Percentiles rank a stretch among this genome's conserved stretches.
phyloP scores from a whole-genome alignment of 1,284 basidiomycete species.

The Ceratobasidium sp. region DNA sequence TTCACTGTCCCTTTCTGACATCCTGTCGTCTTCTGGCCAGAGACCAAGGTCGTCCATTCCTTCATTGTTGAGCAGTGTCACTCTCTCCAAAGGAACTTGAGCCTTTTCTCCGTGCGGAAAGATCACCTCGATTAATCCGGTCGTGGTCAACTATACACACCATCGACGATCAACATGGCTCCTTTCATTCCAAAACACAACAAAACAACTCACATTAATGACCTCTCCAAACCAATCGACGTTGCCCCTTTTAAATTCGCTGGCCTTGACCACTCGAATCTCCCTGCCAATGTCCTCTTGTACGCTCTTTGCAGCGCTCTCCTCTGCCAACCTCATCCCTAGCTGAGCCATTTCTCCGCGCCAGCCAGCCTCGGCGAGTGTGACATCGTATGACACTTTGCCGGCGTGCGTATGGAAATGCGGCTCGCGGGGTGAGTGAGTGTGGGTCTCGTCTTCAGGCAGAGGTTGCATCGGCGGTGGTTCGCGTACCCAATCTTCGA shows the following conservation, averaged over 20 bases:
- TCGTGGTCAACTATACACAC: constrained; percentile 63
- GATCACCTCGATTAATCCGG: constrained; percentile 71
- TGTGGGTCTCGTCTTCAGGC: not conserved
- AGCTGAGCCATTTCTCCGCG: constrained; percentile 70
- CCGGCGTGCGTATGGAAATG: constrained; percentile 28
- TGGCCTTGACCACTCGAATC: constrained; percentile 46
- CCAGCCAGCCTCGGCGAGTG: constrained; percentile 58
- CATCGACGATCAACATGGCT: not conserved
- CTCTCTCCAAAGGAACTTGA: constrained; percentile 65
- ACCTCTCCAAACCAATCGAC: constrained; percentile 81
- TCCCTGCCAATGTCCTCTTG: constrained; percentile 30
- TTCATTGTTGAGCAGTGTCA: constrained; percentile 72
- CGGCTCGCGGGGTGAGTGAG: constrained; percentile 47
- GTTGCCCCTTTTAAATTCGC: constrained; percentile 52
- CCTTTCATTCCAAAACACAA: constrained; percentile 13
- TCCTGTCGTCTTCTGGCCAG: constrained; percentile 59
- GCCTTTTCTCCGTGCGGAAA: constrained; percentile 61
- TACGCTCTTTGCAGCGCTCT: constrained; percentile 48
- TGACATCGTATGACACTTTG: constrained; percentile 17
- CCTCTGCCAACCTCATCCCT: constrained; percentile 64
- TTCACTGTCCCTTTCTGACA: constrained; percentile 5
- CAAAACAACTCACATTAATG: constrained; percentile 61
- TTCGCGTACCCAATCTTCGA: constrained; percentile 78
- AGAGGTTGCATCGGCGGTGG: constrained; percentile 52
- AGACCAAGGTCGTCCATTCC: constrained; percentile 77